phyloP scores from a whole-genome alignment of 768 basidiomycete species.

The Imleria badia region DNA sequence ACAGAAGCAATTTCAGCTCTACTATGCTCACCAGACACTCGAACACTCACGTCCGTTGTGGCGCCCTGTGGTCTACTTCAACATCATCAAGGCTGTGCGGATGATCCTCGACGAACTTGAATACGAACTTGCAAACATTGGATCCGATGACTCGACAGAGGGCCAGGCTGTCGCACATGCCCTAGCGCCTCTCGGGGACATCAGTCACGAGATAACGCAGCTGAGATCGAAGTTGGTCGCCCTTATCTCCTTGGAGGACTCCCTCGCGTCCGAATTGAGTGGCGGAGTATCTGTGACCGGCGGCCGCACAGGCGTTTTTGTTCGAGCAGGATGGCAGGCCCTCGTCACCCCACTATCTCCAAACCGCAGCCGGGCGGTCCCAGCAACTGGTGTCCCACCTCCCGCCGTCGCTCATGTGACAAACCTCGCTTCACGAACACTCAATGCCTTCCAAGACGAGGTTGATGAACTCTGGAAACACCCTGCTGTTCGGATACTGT shows the following conservation, averaged over 20 bases:
- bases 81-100: slow-evolving; percentile 76
- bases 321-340: slow-evolving; percentile 73
- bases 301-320: slow-evolving; percentile 61
- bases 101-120: slow-evolving; percentile 74
- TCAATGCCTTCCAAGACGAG: slow-evolving; percentile 49
- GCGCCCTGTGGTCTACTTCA: slow-evolving; percentile 81
- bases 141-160: slow-evolving; percentile 28
- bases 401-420: slow-evolving; percentile 42
- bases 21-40: slow-evolving; percentile 69
- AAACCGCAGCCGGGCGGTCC: slow-evolving; percentile 43
- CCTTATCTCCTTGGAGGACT: slow-evolving; percentile 64
- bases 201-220: slow-evolving; percentile 46
- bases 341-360: slow-evolving; percentile 44
- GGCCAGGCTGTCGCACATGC: slow-evolving; percentile 33
- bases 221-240: slow-evolving; percentile 60
- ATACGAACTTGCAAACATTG: slow-evolving; percentile 44
- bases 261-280: slow-evolving; percentile 65
- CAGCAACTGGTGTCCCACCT: slow-evolving; percentile 31
- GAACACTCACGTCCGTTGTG: slow-evolving; percentile 73
- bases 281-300: slow-evolving; percentile 61
- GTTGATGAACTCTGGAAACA: slow-evolving; percentile 70
- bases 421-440: slow-evolving; percentile 53
- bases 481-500: slow-evolving; percentile 56
- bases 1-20: slow-evolving; percentile 82
- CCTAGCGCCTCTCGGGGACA: slow-evolving; percentile 32